Base-by-base conservation (phyloP, 306 rosid genomes). In the Prinsepia uniflora region DNA sequence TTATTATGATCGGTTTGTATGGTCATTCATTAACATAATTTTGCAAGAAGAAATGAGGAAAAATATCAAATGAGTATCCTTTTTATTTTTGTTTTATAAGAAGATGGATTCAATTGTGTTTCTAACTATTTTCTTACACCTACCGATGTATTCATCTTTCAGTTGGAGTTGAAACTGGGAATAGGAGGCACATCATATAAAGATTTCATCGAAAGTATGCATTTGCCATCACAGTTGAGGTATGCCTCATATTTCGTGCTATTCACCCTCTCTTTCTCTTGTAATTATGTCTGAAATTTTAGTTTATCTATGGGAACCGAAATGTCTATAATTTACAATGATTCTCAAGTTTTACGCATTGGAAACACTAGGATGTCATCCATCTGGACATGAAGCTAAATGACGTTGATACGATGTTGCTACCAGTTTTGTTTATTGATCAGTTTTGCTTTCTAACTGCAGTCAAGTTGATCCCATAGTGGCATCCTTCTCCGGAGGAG, bases 391-490 rank as follows among this genome's bases (percentile, higher is more conserved):
- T 1, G 48, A 44, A 72, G 71, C 63, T 65, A 48, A 49, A 66
- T 63, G 73, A 34, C 63, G 50, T 59, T 22, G 15, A 42, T 67
- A 7, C 54, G 39, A 63, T 75, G 11, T 49, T 71, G 14, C 56
- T 64, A n/a, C 11, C 48, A 63, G 19, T 77, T 34, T 72, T 45
- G n/a, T 46, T 47, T 75, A 24, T 70, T 67, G 49, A 82, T 45
- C 40, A 43, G 40, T 24, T 45, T 63, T 39, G 7, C 11, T 75
- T 72, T 81, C 60, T 44, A 72, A 74, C 43, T 85, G 59, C 88
- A 94, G 98, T 86, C 88, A 94, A 80, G 98, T 94, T 76, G 98
- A 94, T 84, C 98, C 98, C 67, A 90, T 94, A 30, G 98, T 94
- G 50, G 98, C 98, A 59, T 94, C 98, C 34, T 94, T 94, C 84